Conservation (phyloP, 257 asterid genomes). For the Fraxinus anomala region DNA sequence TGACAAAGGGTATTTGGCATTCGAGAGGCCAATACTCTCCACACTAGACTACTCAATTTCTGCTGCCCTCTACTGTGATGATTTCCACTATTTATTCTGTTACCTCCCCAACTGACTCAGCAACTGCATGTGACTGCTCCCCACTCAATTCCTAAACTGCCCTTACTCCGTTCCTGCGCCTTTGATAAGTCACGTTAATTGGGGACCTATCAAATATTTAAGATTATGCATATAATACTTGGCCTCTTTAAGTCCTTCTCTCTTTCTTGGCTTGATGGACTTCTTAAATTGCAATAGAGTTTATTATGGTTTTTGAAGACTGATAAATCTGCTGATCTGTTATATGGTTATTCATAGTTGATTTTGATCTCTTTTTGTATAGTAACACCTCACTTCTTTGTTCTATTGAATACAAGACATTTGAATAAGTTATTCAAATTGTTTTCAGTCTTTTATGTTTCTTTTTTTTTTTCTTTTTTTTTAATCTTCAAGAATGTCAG, state of each 20-base stretch:
- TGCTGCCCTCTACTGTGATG: too few species aligned
- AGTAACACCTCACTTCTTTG: neutral
- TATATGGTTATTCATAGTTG: neutral
- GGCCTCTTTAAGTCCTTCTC: neutral
- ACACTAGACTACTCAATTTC: too few species aligned
- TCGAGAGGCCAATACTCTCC: too few species aligned
- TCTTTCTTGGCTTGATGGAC: conserved; percentile 2
- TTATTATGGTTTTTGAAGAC: neutral
- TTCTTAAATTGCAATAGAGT: neutral
- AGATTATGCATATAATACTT: neutral
- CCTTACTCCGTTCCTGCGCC: too few species aligned
- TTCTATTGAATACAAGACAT: neutral
- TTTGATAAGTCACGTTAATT: too few species aligned
- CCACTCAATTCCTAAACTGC: too few species aligned
- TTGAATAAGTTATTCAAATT: neutral
- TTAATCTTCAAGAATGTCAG: neutral
- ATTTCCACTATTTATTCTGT: too few species aligned
- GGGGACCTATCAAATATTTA: too few species aligned
- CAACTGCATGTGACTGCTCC: too few species aligned
- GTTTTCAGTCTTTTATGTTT: neutral
- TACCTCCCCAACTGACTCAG: too few species aligned
- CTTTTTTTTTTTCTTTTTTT: neutral
- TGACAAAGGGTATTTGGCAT: too few species aligned
- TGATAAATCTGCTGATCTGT: neutral
- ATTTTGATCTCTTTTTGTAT: neutral